Conservation (phyloP, 139 green algal species). For the Coelastrella sp. region DNA sequence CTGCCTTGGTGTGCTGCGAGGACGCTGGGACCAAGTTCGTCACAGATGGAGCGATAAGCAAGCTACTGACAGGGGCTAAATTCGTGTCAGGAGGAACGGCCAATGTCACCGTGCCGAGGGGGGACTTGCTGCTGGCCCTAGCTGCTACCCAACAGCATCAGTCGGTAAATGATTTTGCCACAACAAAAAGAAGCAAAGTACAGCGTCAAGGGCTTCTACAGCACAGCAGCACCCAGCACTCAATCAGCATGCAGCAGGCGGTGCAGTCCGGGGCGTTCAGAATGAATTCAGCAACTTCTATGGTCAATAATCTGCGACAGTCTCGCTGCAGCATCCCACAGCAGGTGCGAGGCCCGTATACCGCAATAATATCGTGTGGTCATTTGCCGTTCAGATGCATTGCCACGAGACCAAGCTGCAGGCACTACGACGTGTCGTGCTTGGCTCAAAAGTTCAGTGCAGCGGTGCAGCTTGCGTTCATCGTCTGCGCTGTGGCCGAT, state of each 20-base stretch:
- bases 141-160: background rate
- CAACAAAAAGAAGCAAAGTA: background rate
- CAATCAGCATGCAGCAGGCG: background rate
- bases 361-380: background rate
- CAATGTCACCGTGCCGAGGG: background rate
- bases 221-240: background rate
- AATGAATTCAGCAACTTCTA: background rate
- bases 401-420: no score
- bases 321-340: background rate
- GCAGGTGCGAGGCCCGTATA: background rate
- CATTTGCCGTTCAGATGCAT: background rate
- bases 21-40: slow-evolving; percentile 5
- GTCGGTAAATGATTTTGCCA: background rate
- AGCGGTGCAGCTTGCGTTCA: no score
- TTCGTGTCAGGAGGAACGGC: background rate
- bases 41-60: background rate
- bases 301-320: background rate
- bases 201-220: background rate
- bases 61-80: background rate
- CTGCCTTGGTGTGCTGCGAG: background rate
- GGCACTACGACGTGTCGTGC: no score
- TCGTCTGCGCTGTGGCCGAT: background rate
- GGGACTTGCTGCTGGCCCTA: background rate
- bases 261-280: background rate
- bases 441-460: no score